Percentiles rank a stretch among this genome's conserved stretches.
Evolutionary conservation across 2,329 filamentous ascomycete species (phyloP).

Genomic region (Aspergillus floridensis): DNA sequence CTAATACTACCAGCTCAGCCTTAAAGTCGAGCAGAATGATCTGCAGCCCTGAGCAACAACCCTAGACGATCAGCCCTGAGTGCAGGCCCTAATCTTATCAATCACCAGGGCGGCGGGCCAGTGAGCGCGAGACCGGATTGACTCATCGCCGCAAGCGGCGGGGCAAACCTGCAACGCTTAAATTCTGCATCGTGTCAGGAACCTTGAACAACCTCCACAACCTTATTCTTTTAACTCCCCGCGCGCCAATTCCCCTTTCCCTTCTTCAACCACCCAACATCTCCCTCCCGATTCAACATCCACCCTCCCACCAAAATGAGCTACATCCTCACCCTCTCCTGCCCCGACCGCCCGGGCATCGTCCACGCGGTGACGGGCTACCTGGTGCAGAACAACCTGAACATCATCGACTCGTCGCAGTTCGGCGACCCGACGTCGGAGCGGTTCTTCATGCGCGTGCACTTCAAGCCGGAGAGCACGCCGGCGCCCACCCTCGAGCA

Average conservation of each 20-base stretch:
- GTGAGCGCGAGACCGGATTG: constrained; percentile 9
- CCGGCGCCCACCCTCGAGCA: constrained; percentile 45
- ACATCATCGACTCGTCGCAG: constrained; percentile 81
- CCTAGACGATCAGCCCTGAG: constrained; percentile 10
- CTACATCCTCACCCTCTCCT: constrained; percentile 76
- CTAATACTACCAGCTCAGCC: background rate
- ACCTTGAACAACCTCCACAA: background rate
- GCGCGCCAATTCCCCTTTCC: constrained; percentile 1
- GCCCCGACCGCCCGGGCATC: constrained; percentile 80
- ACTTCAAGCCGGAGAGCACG: constrained; percentile 60
- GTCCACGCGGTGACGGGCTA: constrained; percentile 80
- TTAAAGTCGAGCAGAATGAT: background rate
- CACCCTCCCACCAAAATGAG: constrained; percentile 42
- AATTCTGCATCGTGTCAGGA: constrained; percentile 3
- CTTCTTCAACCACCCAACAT: constrained; percentile 1
- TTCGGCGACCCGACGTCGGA: constrained; percentile 72
- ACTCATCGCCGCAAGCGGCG: constrained; percentile 1
- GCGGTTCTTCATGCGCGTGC: constrained; percentile 85
- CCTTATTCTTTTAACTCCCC: background rate
- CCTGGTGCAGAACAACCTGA: constrained; percentile 69
- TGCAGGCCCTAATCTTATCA: constrained; percentile 12
- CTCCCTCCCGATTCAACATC: constrained; percentile 10
- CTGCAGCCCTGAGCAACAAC: background rate
- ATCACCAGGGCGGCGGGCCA: constrained; percentile 14
- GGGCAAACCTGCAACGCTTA: background rate